These are phyloP conservation scores for Angomonas desouzai DNA, from an alignment of 208 protist genomes.

Conservation along the genomic window DNA sequence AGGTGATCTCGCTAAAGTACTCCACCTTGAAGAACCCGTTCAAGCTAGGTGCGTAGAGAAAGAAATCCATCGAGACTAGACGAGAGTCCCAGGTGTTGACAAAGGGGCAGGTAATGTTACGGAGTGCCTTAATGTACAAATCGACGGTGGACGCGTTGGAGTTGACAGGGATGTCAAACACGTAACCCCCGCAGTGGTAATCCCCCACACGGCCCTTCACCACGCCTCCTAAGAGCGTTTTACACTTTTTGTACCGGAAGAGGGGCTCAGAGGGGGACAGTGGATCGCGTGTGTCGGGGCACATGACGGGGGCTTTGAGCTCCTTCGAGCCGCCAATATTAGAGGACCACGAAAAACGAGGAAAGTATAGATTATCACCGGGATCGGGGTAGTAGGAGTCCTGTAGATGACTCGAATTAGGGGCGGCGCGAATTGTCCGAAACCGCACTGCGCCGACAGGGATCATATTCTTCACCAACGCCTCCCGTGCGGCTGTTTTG, in stretches of 20 bases:
- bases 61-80: slow-evolving; percentile 22
- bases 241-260: slow-evolving; percentile 13
- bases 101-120: slow-evolving; percentile 17
- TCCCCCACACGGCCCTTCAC: neutral
- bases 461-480: slow-evolving; percentile 6
- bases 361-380: neutral
- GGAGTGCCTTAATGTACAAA: slow-evolving; percentile 2
- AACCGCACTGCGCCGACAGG: slow-evolving; percentile 26
- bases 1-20: slow-evolving; percentile 21
- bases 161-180: slow-evolving; percentile 30
- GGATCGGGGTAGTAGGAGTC: slow-evolving; percentile 13
- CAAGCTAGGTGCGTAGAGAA: slow-evolving; percentile 21
- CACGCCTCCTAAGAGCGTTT: neutral
- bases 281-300: slow-evolving; percentile 10
- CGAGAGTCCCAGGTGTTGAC: slow-evolving; percentile 24
- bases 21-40: slow-evolving; percentile 21
- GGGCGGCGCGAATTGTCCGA: slow-evolving; percentile 25
- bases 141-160: slow-evolving; percentile 5
- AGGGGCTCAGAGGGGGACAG: slow-evolving; percentile 11
- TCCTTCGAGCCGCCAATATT: neutral
- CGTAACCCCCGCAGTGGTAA: slow-evolving; percentile 37
- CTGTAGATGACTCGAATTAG: slow-evolving; percentile 16
- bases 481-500: neutral
- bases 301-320: neutral
- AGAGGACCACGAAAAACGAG: slow-evolving; percentile 6